Percentiles rank a stretch among this genome's conserved stretches.
Conservation (phyloP, 257 asterid species). For the Petrea volubilis region DNA sequence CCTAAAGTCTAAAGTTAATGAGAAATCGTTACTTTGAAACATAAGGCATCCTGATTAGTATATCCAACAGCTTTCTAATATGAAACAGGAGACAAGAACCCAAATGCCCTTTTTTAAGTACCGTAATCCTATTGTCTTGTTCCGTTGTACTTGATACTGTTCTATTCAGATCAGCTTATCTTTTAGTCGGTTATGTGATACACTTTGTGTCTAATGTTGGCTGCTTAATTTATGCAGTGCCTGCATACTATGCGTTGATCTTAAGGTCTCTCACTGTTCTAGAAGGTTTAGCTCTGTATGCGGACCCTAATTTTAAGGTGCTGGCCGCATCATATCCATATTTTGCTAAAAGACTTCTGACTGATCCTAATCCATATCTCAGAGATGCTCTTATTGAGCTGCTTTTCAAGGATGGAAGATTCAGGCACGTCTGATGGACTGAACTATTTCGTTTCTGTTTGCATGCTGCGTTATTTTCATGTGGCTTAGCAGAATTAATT, state of each 20-base stretch:
- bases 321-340: conserved; percentile 99
- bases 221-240: conserved; percentile 69
- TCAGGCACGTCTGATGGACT: conserved; percentile 66
- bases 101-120: not conserved
- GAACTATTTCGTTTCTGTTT: conserved; percentile 17
- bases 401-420: conserved; percentile 93
- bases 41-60: not conserved
- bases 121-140: not conserved
- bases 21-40: not conserved
- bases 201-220: conserved; percentile 22
- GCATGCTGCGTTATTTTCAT: conserved; percentile 16
- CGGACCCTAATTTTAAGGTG: conserved; percentile 97
- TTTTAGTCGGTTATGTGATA: not conserved
- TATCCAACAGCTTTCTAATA: conserved; percentile 15
- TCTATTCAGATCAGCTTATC: not conserved
- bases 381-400: conserved; percentile 99
- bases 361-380: conserved; percentile 98
- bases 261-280: conserved; percentile 97
- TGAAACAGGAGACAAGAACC: conserved; percentile 7
- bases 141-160: conserved; percentile 8
- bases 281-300: conserved; percentile 96
- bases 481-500: conserved; percentile 6
- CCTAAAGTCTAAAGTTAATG: conserved; percentile 1
- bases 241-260: conserved; percentile 96
- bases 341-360: conserved; percentile 97